A percentile compares a stretch with the other conserved stretches of the same genome.
phyloP scores from a whole-genome alignment of 2,329 filamentous ascomycete species.

The Aspergillus pseudoterreus region DNA sequence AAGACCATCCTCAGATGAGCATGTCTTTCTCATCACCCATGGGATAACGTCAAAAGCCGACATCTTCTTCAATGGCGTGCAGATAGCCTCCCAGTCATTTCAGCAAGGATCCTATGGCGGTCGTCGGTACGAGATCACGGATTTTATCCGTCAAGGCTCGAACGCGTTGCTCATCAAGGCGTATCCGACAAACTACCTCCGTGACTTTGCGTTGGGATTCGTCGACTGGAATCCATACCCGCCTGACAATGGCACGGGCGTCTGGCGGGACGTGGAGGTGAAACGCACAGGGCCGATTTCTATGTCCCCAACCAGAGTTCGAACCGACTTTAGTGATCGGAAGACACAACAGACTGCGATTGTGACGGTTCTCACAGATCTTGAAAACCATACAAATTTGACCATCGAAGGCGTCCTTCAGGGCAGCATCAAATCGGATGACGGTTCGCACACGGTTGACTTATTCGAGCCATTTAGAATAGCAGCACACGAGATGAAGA shows the following conservation, averaged over 20 bases:
- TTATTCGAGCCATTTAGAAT: conserved; percentile 38
- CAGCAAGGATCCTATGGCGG: conserved; percentile 59
- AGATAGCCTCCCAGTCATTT: conserved; percentile 46
- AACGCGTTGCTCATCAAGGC: conserved; percentile 55
- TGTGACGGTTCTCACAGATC: conserved; percentile 29
- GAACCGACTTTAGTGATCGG: conserved; percentile 39
- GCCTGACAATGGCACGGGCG: conserved; percentile 59
- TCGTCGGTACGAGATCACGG: conserved; percentile 53
- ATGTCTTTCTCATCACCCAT: conserved; percentile 55
- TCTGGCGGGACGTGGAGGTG: conserved; percentile 59
- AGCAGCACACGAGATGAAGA: conserved; percentile 34
- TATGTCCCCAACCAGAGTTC: conserved; percentile 43
- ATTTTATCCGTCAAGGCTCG: conserved; percentile 28
- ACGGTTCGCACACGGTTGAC: conserved; percentile 8
- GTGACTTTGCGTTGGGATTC: conserved; percentile 58
- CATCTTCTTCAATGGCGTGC: conserved; percentile 56
- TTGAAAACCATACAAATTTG: conserved; percentile 31
- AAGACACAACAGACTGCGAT: conserved; percentile 35
- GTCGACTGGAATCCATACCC: conserved; percentile 62
- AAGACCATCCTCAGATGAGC: conserved; percentile 27
- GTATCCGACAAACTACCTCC: conserved; percentile 57
- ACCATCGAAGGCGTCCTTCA: conserved; percentile 17
- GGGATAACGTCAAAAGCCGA: conserved; percentile 60
- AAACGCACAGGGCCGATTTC: conserved; percentile 53
- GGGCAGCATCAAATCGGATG: conserved; percentile 17